Conservation (phyloP, 192 early-diverging fungal species). For the Phycomyces nitens region DNA sequence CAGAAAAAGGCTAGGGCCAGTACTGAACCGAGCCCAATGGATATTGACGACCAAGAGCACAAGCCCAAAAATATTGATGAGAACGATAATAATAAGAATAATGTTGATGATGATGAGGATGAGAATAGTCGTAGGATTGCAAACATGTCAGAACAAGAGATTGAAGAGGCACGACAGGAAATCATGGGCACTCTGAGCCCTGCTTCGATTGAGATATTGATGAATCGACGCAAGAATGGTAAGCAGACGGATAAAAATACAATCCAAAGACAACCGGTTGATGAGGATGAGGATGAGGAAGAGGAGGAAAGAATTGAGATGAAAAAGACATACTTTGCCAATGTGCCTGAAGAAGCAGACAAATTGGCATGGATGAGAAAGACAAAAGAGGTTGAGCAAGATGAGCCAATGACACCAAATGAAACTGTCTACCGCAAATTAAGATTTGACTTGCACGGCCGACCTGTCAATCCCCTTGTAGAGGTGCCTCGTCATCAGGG, state of each 20-base stretch:
- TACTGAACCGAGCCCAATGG: background rate
- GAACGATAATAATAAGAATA: background rate
- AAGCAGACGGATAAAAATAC: constrained; percentile 7
- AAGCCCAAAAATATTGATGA: background rate
- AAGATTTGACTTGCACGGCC: constrained; percentile 81
- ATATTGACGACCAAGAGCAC: constrained; percentile 18
- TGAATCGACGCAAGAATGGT: constrained; percentile 28
- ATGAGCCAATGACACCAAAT: background rate
- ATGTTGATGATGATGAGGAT: background rate
- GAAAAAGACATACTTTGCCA: constrained; percentile 51
- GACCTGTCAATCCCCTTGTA: constrained; percentile 51
- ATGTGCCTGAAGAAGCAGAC: constrained; percentile 53
- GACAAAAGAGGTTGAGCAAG: constrained; percentile 19
- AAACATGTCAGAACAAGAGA: constrained; percentile 70
- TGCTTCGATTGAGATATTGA: constrained; percentile 60
- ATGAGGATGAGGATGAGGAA: constrained; percentile 31
- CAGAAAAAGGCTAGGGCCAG: constrained; percentile 17
- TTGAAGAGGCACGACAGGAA: constrained; percentile 63
- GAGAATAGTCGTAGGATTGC: constrained; percentile 44
- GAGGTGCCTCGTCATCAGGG: constrained; percentile 62
- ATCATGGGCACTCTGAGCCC: constrained; percentile 62
- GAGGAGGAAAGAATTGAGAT: constrained; percentile 43
- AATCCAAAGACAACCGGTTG: constrained; percentile 6
- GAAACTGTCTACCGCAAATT: constrained; percentile 27
- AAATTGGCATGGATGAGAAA: constrained; percentile 68